Evolutionary conservation across 129 eudicot species (phyloP), one percentile per base, ranked within the genome.

Genomic region (Heracleum sosnowskyi): DNA sequence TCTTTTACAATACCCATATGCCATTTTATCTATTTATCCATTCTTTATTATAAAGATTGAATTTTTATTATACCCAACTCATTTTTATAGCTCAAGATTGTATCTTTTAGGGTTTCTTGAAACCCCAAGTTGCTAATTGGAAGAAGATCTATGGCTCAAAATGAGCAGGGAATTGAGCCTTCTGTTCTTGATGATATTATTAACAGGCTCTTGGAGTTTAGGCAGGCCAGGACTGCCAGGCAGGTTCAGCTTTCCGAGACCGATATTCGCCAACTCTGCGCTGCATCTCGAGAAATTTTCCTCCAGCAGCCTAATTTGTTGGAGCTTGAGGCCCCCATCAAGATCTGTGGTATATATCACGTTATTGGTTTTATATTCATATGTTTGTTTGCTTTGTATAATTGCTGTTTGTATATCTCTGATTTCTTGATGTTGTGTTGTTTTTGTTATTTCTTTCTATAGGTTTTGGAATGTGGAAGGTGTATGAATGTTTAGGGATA

Each of bases 251-350:
- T 90, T 13, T 88, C 92, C 6, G 96, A 90, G 80, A 85, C 89
- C 2, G 96, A 90, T 89, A 90, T 90, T 85, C 92, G 90, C 2
- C 89, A 82, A 20, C 88, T 90, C 31, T 90, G 92, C 33, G 40
- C 83, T 3, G 75, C 85, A 37, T 77, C 96, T n/a, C 77, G 89
- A 24, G 91, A 86, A 46, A 83, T 90, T 70, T 90, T 90, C 46
- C 92, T 90, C 18, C 86, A 85, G 28, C 96, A 90, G 77, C 96
- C 96, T 51, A 88, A 88, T 88, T 89, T 90, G 9, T 81, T 90
- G 29, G 96, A 90, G 84, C 92, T 90, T 20, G 92, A 88, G 78
- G 96, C 96, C 75, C 96, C 96, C 24, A 90, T 90, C 73, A 90
- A 90, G 96, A 90, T 90, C 89, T 90, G 96, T 78, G 96, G 96